Evolutionary conservation across 441 rosid species (phyloP).

Genomic region (Populus trichocarpa): DNA sequence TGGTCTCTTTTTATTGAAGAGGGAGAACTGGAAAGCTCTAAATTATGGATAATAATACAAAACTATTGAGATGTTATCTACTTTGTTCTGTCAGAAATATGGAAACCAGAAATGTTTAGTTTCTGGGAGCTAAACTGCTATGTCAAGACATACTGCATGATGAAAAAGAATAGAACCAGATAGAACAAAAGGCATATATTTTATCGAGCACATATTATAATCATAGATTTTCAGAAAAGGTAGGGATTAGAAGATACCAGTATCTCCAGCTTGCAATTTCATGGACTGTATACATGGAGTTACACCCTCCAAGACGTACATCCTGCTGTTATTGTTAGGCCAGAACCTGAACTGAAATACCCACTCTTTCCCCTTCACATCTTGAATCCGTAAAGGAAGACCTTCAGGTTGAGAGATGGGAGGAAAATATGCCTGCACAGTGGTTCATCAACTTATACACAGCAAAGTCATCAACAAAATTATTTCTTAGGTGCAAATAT

Average conservation of each 20-base stretch:
- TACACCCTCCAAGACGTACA: constrained; percentile 99
- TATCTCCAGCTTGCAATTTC: constrained; percentile 96
- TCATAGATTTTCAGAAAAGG: neutral
- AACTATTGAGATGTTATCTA: neutral
- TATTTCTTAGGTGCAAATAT: neutral
- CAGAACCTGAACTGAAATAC: constrained; percentile 97
- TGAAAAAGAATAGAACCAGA: neutral
- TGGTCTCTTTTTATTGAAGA: neutral
- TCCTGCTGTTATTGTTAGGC: constrained; percentile 99
- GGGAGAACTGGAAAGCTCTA: neutral
- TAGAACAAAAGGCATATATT: neutral
- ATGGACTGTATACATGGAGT: constrained; percentile 99
- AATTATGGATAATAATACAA: neutral
- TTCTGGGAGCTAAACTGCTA: neutral
- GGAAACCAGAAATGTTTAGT: neutral
- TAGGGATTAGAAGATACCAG: constrained; percentile 44
- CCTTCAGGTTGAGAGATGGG: constrained; percentile 94
- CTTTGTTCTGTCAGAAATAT: neutral
- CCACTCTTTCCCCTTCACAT: constrained; percentile 95
- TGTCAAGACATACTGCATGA: neutral
- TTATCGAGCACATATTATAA: neutral
- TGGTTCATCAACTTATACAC: constrained; percentile 15
- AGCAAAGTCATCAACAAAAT: constrained; percentile 7
- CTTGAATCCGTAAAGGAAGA: constrained; percentile 81
- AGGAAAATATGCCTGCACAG: constrained; percentile 93